A percentile compares a stretch with the other conserved stretches of the same genome.
Conservation (phyloP, 805 yeast species). For the Ogataea ganodermae region DNA sequence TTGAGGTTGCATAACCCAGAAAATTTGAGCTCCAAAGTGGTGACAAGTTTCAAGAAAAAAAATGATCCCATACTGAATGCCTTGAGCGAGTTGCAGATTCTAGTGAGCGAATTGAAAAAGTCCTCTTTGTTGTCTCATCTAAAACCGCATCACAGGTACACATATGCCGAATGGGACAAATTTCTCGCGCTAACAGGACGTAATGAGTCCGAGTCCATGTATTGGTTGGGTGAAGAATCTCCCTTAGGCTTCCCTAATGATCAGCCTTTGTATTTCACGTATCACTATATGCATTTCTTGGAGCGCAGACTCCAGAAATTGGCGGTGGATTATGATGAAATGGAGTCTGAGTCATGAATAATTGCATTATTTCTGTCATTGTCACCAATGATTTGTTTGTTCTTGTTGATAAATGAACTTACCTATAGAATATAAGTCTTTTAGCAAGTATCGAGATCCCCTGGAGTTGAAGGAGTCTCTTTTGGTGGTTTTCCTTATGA, state of each 20-base stretch:
- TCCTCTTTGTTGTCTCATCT: constrained; percentile 39
- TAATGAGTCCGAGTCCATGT: constrained; percentile 34
- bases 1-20: constrained; percentile 6
- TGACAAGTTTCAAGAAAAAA: constrained; percentile 28
- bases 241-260: constrained; percentile 71
- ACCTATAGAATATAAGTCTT: neutral
- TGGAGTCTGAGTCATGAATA: neutral
- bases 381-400: too few relatives aligned
- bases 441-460: too few relatives aligned
- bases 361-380: neutral
- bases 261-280: constrained; percentile 62
- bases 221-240: constrained; percentile 67
- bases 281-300: constrained; percentile 29
- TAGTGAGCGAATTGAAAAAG: constrained; percentile 35
- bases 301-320: constrained; percentile 29
- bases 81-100: constrained; percentile 27
- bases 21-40: neutral
- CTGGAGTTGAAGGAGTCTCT: too few relatives aligned
- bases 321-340: constrained; percentile 27
- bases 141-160: constrained; percentile 44
- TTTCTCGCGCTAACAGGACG: constrained; percentile 37
- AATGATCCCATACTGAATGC: constrained; percentile 26
- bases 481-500: too few relatives aligned
- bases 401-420: neutral
- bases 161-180: constrained; percentile 54